Base-by-base conservation (phyloP, 2,329 filamentous ascomycete genomes). In the Orbilia blumenaviensis region DNA sequence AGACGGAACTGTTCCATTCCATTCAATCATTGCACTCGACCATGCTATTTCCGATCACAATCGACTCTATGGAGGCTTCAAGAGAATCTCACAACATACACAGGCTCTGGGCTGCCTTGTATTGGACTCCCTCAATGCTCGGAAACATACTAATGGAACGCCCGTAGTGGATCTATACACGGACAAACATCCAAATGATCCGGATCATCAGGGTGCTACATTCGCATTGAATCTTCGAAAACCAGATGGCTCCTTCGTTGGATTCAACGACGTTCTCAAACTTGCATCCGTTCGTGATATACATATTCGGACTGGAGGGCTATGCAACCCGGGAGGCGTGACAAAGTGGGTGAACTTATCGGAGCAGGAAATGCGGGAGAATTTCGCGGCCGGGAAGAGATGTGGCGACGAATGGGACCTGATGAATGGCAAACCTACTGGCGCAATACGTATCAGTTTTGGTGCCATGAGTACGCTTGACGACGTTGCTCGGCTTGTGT, bases 301-400 rank as follows among this genome's bases (percentile, higher is more conserved):
- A 44, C 92, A 97, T 80, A 84, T 98, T 16, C 89, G 95, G 38
- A 97, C 93, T 0, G 95, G 95, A 3, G 91, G 93, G 0, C 85
- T 97, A 0, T 99, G 95, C 83, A 97, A 97, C 80, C 94, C 95
- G 0, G 95, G 94, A 8, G 93, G 93, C 0, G 88, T 96, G 71
- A 91, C 93, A 12, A 86, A 86, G 0, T 88, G 89, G 18, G 86
- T 98, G n/a, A 85, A 85, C 1, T 86, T 97, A 62, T 87, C 90
- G 52, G 89, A 92, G 0, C 91, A 90, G 88, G 93, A 98, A 81
- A 90, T 97, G 86, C 90, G 86, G 79, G 87, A 87, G 72, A 96
- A 97, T 81, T 97, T 95, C 80, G 92, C 91, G 0, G 88, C 90
- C 1, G 95, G 95, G 0, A 89, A 93, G 81, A 88, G 92, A 41